Conservation (phyloP, 768 basidiomycete species). For the Neoboletus brunneissimus region DNA sequence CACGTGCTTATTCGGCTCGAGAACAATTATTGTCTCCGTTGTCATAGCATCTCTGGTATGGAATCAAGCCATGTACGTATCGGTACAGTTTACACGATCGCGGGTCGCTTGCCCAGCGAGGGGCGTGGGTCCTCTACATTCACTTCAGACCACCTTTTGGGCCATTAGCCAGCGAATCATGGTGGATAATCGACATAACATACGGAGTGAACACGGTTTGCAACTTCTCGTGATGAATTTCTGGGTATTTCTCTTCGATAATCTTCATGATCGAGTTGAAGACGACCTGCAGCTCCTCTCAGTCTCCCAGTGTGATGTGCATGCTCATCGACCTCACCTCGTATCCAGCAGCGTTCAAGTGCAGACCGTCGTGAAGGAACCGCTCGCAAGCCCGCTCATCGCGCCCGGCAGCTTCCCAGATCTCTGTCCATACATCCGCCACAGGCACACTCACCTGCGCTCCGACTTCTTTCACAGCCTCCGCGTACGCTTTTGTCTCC, state of each 20-base stretch:
- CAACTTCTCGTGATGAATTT: constrained; percentile 65
- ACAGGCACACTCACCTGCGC: constrained; percentile 52
- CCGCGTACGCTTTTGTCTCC: constrained; percentile 64
- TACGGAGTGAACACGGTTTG: constrained; percentile 58
- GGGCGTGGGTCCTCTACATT: constrained; percentile 17
- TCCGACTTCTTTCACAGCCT: constrained; percentile 64
- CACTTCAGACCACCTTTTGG: constrained; percentile 27
- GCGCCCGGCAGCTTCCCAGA: constrained; percentile 75
- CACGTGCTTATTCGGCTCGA: constrained; percentile 26
- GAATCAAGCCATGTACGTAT: background rate
- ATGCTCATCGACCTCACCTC: constrained; percentile 43
- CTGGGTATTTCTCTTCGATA: constrained; percentile 59
- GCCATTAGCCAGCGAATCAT: constrained; percentile 1
- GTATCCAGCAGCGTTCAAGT: constrained; percentile 75
- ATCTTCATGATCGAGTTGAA: constrained; percentile 60
- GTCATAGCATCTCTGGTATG: constrained; percentile 9
- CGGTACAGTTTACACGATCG: constrained; percentile 6
- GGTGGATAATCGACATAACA: constrained; percentile 43
- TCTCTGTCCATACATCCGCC: constrained; percentile 68
- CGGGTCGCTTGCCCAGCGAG: constrained; percentile 21
- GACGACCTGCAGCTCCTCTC: constrained; percentile 47
- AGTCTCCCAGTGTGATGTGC: constrained; percentile 1
- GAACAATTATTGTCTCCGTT: constrained; percentile 15
- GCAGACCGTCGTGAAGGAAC: constrained; percentile 74
- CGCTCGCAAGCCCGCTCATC: constrained; percentile 49